Evolutionary conservation across 345 rosid species (phyloP).

Genomic region (Salix caprea): DNA sequence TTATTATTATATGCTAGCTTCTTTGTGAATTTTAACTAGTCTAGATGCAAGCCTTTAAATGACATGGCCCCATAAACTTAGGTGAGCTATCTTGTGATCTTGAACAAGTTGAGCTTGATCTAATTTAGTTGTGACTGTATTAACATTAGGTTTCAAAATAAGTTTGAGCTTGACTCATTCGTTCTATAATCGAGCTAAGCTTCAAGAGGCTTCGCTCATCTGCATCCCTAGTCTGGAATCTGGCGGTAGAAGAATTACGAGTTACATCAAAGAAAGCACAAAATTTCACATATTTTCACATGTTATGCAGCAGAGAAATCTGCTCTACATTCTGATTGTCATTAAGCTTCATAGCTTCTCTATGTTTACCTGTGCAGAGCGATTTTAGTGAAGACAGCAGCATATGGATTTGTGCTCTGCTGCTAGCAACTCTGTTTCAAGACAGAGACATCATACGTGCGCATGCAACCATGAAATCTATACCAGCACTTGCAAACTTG

Average conservation of each 20-base stretch:
- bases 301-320: neutral
- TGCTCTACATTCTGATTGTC: neutral
- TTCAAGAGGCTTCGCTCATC: neutral
- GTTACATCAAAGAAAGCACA: neutral
- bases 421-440: slow-evolving; percentile 87
- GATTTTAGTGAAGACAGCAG: slow-evolving; percentile 81
- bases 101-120: neutral
- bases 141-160: neutral
- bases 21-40: neutral
- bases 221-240: neutral
- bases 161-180: neutral
- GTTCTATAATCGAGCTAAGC: neutral
- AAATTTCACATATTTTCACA: neutral
- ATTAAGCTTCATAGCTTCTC: slow-evolving; percentile 14
- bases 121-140: neutral
- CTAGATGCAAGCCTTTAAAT: neutral
- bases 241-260: neutral
- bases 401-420: slow-evolving; percentile 89
- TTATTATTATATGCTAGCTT: neutral
- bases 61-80: neutral
- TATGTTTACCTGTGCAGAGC: slow-evolving; percentile 49
- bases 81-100: neutral
- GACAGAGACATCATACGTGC: slow-evolving; percentile 96
- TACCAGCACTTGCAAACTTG: slow-evolving; percentile 82
- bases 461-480: slow-evolving; percentile 79